A percentile compares a stretch with the other conserved stretches of the same genome.
These are phyloP conservation scores for Fusarium sp. DNA, from an alignment of 2,329 filamentous ascomycete genomes.

Conservation along the genomic window DNA sequence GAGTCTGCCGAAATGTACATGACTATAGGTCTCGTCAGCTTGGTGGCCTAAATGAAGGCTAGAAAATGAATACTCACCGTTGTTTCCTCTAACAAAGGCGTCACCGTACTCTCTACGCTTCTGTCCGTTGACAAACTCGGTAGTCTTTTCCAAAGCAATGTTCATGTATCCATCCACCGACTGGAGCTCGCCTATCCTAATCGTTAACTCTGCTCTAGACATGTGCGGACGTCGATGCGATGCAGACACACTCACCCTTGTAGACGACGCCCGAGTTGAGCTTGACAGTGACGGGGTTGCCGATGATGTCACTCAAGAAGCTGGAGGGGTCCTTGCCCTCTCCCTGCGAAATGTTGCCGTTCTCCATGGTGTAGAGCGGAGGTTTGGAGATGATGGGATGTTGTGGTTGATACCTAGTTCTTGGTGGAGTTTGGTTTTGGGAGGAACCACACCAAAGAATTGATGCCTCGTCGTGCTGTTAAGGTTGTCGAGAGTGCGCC, in stretches of 20 bases:
- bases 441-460: slow-evolving; percentile 5
- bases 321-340: slow-evolving; percentile 93
- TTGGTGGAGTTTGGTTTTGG: slow-evolving; percentile 12
- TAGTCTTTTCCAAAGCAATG: slow-evolving; percentile 95
- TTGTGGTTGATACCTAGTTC: slow-evolving; percentile 4
- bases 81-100: slow-evolving; percentile 96
- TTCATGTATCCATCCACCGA: slow-evolving; percentile 99
- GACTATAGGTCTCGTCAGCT: slow-evolving; percentile 56
- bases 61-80: slow-evolving; percentile 70
- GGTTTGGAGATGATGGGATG: neutral
- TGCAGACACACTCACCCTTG: slow-evolving; percentile 75
- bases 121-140: slow-evolving; percentile 88
- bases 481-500: slow-evolving; percentile 29
- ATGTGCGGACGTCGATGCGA: slow-evolving; percentile 2
- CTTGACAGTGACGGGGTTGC: slow-evolving; percentile 93
- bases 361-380: slow-evolving; percentile 72
- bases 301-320: slow-evolving; percentile 95
- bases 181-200: slow-evolving; percentile 82
- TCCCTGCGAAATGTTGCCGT: slow-evolving; percentile 69
- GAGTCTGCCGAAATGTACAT: slow-evolving; percentile 79
- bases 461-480: slow-evolving; percentile 34
- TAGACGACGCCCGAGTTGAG: slow-evolving; percentile 99
- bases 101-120: slow-evolving; percentile 89
- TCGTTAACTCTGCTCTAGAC: slow-evolving; percentile 14
- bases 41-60: neutral